Percentiles rank a stretch among this genome's conserved stretches.
Evolutionary conservation across 768 basidiomycete species (phyloP).

Genomic region (Panellus pusillus): DNA sequence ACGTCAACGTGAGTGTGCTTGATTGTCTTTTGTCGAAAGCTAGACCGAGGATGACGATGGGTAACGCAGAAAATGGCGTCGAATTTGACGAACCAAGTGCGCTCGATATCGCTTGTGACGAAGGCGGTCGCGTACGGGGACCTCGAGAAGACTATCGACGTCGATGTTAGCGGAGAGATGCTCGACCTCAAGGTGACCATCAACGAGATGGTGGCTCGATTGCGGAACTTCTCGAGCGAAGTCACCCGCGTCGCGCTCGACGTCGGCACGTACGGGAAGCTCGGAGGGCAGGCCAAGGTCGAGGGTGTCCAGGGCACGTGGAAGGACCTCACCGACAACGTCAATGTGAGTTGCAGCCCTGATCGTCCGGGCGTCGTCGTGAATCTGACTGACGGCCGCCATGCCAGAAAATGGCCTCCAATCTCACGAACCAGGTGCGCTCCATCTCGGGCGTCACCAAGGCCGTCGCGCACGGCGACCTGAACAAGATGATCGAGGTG

Average conservation of each 20-base stretch:
- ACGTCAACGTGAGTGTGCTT: constrained; percentile 38
- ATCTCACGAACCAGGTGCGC: constrained; percentile 82
- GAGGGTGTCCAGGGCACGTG: constrained; percentile 90
- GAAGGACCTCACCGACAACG: constrained; percentile 79
- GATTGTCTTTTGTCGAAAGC: neutral
- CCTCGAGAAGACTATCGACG: neutral
- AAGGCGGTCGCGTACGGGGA: constrained; percentile 8
- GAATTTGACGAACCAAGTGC: constrained; percentile 58
- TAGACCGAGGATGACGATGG: neutral
- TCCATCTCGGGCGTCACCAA: constrained; percentile 92
- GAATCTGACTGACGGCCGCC: too few species aligned
- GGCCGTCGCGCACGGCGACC: constrained; percentile 89
- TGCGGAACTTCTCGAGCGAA: constrained; percentile 89
- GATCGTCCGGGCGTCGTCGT: neutral
- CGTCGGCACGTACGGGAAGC: constrained; percentile 82
- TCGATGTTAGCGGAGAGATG: constrained; percentile 5
- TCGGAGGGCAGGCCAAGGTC: constrained; percentile 89
- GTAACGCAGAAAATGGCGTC: constrained; percentile 44
- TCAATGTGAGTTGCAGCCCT: constrained; percentile 44
- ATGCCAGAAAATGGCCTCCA: constrained; percentile 62
- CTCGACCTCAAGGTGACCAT: constrained; percentile 8
- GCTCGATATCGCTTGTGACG: constrained; percentile 50
- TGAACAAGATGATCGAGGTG: constrained; percentile 89
- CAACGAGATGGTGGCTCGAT: constrained; percentile 24
- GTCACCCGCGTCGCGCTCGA: constrained; percentile 84